Evolutionary conservation across 2,329 filamentous ascomycete genomes (phyloP), one percentile per base, ranked within the genome.

Genomic region (Sporothrix euskadiensis): DNA sequence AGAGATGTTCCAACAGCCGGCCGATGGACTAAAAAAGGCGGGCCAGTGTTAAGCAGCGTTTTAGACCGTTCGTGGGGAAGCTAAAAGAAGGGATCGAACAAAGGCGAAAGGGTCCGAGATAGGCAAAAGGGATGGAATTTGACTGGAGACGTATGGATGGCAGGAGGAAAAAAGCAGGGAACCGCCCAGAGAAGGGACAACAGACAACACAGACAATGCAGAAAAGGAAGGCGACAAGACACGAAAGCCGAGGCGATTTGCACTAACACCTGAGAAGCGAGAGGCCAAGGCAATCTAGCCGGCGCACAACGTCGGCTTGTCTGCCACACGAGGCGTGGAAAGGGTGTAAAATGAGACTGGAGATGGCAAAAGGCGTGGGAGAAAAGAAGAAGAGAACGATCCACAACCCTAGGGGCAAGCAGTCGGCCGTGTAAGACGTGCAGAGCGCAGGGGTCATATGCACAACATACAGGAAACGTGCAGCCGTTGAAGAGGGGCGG

Each of bases 101-200:
- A 61, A 61, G 49, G 56, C 39, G 7, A 71, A 61, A 61, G 49
- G 56, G 59, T 70, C 72, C 72, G 72, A 75, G 72, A 73, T 71
- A 73, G 72, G 74, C 26, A 66, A 70, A 47, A 47, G 65, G 56
- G 26, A 52, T 56, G 54, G 49, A n/a, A n/a, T n/a, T n/a, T n/a
- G n/a, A 41, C n/a, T 26, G 14, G 35, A 59, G 22, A 52, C 19
- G 41, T 54, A 44, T 44, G 35, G 4, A 12, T 16, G 49, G 44
- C 12, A 59, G 57, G 26, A 30, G 5, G 35, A 68, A 8, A 35
- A 14, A 52, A 41, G 61, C 16, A 66, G n/a, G 61, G 32, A 57
- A 47, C 35, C 19, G 16, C 30, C 5, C 14, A 49, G 10, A 47
- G 10, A 4, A 12, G 3, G 61, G 44, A 32, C 32, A 35, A 47